Evolutionary conservation across 306 rosid genomes (phyloP).

Genomic region (Cyamopsis tetragonoloba): DNA sequence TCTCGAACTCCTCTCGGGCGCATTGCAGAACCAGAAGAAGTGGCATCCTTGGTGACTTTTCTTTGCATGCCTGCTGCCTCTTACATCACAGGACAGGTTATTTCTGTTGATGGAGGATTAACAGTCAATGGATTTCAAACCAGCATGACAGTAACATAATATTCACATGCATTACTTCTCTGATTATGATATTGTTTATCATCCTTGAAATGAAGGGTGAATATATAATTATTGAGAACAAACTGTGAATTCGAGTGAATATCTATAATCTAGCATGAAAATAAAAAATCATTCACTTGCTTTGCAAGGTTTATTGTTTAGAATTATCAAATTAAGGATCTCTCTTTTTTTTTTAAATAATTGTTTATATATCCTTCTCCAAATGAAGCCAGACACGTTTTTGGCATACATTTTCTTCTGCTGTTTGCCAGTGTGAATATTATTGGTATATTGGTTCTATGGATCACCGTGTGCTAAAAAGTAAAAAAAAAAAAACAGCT

Average conservation of each 20-base stretch:
- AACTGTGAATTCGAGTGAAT: slow-evolving; percentile 42
- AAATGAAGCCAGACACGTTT: not conserved
- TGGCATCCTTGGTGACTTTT: slow-evolving; percentile 73
- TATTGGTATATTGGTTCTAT: not conserved
- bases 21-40: slow-evolving; percentile 63
- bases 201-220: not conserved
- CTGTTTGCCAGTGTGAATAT: not conserved
- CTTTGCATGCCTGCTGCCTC: slow-evolving; percentile 90
- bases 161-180: slow-evolving; percentile 1
- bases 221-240: too few species aligned
- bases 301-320: not conserved
- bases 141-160: slow-evolving; percentile 30
- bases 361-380: not conserved
- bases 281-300: not conserved
- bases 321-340: not conserved
- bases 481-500: too few species aligned
- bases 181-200: not conserved
- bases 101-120: slow-evolving; percentile 75
- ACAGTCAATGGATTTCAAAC: slow-evolving; percentile 61
- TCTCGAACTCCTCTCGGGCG: slow-evolving; percentile 59
- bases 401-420: not conserved
- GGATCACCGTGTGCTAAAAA: too few species aligned
- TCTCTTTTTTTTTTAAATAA: not conserved
- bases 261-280: slow-evolving; percentile 24
- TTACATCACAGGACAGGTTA: slow-evolving; percentile 77